phyloP scores from a whole-genome alignment of 371 early-diverging fungal species.

The Rhizopus microsporus region DNA sequence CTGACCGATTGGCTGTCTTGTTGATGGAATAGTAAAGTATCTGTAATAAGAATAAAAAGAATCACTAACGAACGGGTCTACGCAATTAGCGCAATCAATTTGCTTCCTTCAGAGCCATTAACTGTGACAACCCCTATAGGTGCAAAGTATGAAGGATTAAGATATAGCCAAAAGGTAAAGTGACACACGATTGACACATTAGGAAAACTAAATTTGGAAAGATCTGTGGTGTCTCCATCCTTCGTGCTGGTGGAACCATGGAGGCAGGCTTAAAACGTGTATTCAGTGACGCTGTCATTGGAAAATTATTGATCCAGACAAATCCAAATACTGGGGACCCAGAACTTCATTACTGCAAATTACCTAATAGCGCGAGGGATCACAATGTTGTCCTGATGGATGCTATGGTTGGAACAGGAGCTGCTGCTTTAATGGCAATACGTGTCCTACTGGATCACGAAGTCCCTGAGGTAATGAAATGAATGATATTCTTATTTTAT shows the following conservation, averaged over 20 bases:
- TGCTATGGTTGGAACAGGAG: constrained; percentile 84
- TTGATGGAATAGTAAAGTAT: constrained; percentile 74
- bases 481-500: neutral
- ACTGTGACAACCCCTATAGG: constrained; percentile 69
- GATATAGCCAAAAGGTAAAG: constrained; percentile 42
- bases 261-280: constrained; percentile 83
- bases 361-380: constrained; percentile 65
- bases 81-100: constrained; percentile 56
- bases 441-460: constrained; percentile 87
- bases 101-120: constrained; percentile 55
- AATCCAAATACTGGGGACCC: constrained; percentile 83
- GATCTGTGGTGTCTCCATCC: constrained; percentile 83
- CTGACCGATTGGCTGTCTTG: constrained; percentile 82
- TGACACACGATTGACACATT: neutral
- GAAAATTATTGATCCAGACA: constrained; percentile 88
- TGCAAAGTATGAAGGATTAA: constrained; percentile 58
- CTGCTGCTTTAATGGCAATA: constrained; percentile 92
- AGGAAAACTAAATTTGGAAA: constrained; percentile 3
- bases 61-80: neutral
- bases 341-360: constrained; percentile 76
- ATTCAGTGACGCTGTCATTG: constrained; percentile 76
- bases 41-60: neutral
- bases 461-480: constrained; percentile 63
- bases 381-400: constrained; percentile 75
- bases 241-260: constrained; percentile 90